Evolutionary conservation across 1,284 basidiomycete genomes (phyloP), one percentile per base, ranked within the genome.

Genomic region (Puccinia novopanici): DNA sequence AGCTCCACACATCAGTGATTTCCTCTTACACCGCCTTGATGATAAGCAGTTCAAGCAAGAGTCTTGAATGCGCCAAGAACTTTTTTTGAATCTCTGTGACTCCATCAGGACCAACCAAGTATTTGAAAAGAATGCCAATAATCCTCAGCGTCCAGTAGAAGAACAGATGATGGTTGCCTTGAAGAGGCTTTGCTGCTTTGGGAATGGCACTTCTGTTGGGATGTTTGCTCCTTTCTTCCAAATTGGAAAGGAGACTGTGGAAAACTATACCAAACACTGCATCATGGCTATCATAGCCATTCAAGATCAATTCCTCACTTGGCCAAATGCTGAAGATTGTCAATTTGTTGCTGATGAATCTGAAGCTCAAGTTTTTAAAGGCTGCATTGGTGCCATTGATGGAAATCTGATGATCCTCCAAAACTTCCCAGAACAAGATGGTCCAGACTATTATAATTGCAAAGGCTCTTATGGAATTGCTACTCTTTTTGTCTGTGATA

Each of bases 91-190:
- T 2, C 27, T 61, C 10, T 61, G 30, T 61, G 30, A 40, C 0
- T 2, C 30, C 1, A 19, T 61, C 17, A 3, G 1, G 9, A 15
- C 24, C 37, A 40, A 61, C 6, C 0, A 12, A 19, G 59, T 61
- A 0, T 61, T 61, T n/a, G 15, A 61, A 12, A 61, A 61, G 10
- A 27, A 61, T 19, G 27, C 59, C 8, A 30, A 15, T 5, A 61
- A 61, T 61, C 27, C 57, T 30, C 57, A 61, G 19, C n/a, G 57
- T 37, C 57, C 57, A 61, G 59, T 61, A 9, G 24, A 27, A 17
- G 59, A 61, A n/a, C 71, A 73, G 30, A 48, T 73, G 10, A 52
- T 55, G 22, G 24, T 73, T 12, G 57, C 52, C 22, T 42, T 73
- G 27, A 40, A 73, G 34, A 45, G 71, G 17, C 40, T 73, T 24